phyloP scores from a whole-genome alignment of 2,329 filamentous ascomycete species.

The Colletotrichum lindemuthianum region DNA sequence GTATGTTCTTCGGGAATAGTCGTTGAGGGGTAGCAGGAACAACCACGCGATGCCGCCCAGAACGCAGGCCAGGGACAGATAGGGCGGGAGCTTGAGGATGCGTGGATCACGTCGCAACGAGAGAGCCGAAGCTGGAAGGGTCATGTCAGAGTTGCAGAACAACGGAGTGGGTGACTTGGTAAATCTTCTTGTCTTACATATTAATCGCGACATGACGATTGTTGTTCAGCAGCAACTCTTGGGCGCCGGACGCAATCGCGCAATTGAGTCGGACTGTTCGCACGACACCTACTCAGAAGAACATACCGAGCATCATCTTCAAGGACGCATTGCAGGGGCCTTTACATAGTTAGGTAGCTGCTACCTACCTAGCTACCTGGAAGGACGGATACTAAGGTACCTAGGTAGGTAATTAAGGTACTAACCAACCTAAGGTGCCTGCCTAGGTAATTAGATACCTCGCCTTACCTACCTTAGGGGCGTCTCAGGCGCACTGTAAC shows the following conservation, averaged over 20 bases:
- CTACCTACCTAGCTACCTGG: no score
- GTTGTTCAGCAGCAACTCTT: slow-evolving; percentile 16
- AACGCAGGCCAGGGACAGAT: slow-evolving; percentile 86
- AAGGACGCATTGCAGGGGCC: not conserved
- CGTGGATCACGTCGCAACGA: slow-evolving; percentile 83
- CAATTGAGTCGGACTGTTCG: slow-evolving; percentile 22
- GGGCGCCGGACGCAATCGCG: slow-evolving; percentile 15
- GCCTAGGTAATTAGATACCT: no score
- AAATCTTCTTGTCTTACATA: slow-evolving; percentile 53
- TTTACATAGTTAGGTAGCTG: no score
- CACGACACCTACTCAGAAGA: slow-evolving; percentile 4
- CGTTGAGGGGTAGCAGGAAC: slow-evolving; percentile 85
- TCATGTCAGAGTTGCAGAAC: slow-evolving; percentile 27
- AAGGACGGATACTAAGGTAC: no score
- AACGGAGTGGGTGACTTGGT: not conserved
- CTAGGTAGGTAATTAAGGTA: no score
- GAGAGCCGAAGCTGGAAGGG: slow-evolving; percentile 66
- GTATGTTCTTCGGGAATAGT: slow-evolving; percentile 92
- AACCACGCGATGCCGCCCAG: slow-evolving; percentile 89
- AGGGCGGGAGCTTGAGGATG: slow-evolving; percentile 84
- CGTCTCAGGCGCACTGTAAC: no score
- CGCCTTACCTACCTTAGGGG: no score
- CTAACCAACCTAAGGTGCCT: no score
- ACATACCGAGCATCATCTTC: slow-evolving; percentile 17
- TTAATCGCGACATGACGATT: slow-evolving; percentile 61